phyloP scores from a whole-genome alignment of 106 monocot genomes.

The Alisma plantagoaquatica region DNA sequence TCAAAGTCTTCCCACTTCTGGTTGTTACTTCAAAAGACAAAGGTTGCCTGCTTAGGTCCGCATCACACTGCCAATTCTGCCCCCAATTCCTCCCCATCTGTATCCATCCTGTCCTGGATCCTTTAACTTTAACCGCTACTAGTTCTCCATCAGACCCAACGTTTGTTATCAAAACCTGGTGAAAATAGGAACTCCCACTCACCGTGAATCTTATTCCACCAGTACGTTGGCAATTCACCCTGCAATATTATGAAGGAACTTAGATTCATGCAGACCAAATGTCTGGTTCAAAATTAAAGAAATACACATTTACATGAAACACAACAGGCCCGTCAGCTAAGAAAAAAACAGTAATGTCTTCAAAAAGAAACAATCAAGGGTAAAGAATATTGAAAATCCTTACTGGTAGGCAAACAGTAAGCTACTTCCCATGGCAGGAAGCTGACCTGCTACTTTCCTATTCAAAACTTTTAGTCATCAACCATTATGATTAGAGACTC shows the following conservation, averaged over 20 bases:
- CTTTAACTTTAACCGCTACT: constrained; percentile 57
- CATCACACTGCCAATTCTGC: constrained; percentile 64
- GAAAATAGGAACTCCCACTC: constrained; percentile 41
- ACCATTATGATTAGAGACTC: too few species aligned
- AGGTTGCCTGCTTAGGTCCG: constrained; percentile 45
- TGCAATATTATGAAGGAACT: too few species aligned
- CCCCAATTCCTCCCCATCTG: constrained; percentile 83
- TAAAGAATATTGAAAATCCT: too few species aligned
- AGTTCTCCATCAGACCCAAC: constrained; percentile 51
- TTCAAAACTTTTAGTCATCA: too few species aligned
- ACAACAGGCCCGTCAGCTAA: too few species aligned
- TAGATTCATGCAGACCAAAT: too few species aligned
- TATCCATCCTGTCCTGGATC: constrained; percentile 60
- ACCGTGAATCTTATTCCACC: constrained; percentile 60
- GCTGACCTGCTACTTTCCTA: too few species aligned
- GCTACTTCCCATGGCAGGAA: too few species aligned
- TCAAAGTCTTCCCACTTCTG: constrained; percentile 26
- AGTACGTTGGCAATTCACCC: constrained; percentile 37
- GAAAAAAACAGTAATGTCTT: too few species aligned
- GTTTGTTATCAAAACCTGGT: constrained; percentile 47
- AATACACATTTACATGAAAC: too few species aligned
- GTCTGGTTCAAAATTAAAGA: background rate
- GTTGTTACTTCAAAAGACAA: constrained; percentile 60
- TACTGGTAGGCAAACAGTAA: too few species aligned
- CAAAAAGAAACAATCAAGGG: too few species aligned